Evolutionary conservation across 2,329 filamentous ascomycete genomes (phyloP).

Genomic region (Byssoonygena ceratinophila): DNA sequence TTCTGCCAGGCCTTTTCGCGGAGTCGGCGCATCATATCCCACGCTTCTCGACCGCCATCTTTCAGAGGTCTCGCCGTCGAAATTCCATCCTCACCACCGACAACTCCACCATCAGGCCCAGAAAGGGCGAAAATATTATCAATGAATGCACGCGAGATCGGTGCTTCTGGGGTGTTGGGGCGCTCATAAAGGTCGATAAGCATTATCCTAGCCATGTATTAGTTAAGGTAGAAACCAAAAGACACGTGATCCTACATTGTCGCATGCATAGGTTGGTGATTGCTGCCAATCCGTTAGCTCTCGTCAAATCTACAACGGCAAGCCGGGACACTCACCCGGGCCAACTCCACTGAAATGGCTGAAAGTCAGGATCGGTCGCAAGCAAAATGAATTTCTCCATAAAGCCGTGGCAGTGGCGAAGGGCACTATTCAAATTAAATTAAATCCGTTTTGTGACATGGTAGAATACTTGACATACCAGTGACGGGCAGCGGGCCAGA

Average conservation of each 20-base stretch:
- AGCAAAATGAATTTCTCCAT: slow-evolving; percentile 42
- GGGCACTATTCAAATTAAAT: slow-evolving; percentile 24
- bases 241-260: slow-evolving; percentile 25
- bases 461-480: slow-evolving; percentile 23
- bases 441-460: slow-evolving; percentile 13
- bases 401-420: slow-evolving; percentile 40
- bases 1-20: slow-evolving; percentile 41
- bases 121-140: slow-evolving; percentile 39
- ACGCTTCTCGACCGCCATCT: slow-evolving; percentile 41
- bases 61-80: slow-evolving; percentile 36
- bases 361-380: slow-evolving; percentile 38
- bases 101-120: slow-evolving; percentile 37
- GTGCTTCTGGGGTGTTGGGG: slow-evolving; percentile 37
- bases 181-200: slow-evolving; percentile 41
- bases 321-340: slow-evolving; percentile 27
- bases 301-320: neutral
- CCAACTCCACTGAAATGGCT: slow-evolving; percentile 42
- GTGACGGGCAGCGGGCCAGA: slow-evolving; percentile 39
- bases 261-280: slow-evolving; percentile 38
- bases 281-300: slow-evolving; percentile 22
- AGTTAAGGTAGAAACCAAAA: neutral
- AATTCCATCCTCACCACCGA: slow-evolving; percentile 37
- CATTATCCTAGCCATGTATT: slow-evolving; percentile 31
- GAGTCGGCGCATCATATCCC: slow-evolving; percentile 40
- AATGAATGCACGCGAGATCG: slow-evolving; percentile 37